Evolutionary conservation across 177 flowering plant species (phyloP), one percentile per base, ranked within the genome.

Genomic region (Vitis hybrid): DNA sequence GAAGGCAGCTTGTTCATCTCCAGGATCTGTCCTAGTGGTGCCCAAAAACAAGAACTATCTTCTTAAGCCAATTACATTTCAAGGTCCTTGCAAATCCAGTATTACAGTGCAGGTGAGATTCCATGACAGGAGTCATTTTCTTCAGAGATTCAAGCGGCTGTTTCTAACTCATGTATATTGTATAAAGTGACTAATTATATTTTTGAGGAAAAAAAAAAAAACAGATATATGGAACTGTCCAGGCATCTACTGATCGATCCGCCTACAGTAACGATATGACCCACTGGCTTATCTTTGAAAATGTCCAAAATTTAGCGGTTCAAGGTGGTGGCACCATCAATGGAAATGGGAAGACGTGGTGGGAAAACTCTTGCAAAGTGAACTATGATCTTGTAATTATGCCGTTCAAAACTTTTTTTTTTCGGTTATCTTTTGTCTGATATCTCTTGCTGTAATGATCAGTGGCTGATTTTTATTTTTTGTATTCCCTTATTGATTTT

Each of bases 331-430:
- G 98, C 69, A 87, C 82, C 59, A 75, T 94, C 55, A 76, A 94
- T 69, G 98, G 98, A 10, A 90, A 88, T 70, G 98, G 98, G 3
- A 53, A 80, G 12, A 79, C 79, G n/a, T 94, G 98, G 98, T 94
- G 98, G 98, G 58, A 78, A 55, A 88, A 86, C 62, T 90, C 96
- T 55, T 94, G 98, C 83, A 90, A 94, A 80, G 55, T 81, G 45
- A 76, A 90, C 49, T 81, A 84, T 75, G 1, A 80, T 19, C 74
- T 60, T 22, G 90, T 91, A 78, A 69, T 78, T 60, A 59, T 51
- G n/a, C 18, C 20, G 31, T 12, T 49, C 10, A 51, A n/a, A 10
- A 19, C 9, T 5, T 59, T 45, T 3, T 48, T 2, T 16, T 31
- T 13, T 9, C 45, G 6, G 2, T 64, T 22, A 50, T 50, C 16